A percentile compares a stretch with the other conserved stretches of the same genome.
phyloP scores from a whole-genome alignment of 2,329 filamentous ascomycete species.

The Hypomyces perniciosus region DNA sequence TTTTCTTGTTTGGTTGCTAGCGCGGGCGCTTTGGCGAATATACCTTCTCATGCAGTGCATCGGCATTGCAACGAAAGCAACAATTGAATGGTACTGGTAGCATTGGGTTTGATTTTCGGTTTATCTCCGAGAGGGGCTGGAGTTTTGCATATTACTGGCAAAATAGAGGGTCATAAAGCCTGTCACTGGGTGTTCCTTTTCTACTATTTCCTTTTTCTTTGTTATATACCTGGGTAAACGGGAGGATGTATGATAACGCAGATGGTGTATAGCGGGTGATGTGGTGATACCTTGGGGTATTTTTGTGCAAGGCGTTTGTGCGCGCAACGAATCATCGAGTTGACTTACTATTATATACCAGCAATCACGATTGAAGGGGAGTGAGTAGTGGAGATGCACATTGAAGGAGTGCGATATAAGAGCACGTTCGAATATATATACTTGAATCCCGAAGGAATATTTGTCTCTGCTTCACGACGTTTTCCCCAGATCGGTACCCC shows the following conservation, averaged over 20 bases:
- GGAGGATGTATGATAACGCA: neutral
- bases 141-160: neutral
- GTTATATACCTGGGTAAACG: neutral
- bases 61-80: neutral
- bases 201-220: neutral
- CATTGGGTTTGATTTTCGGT: neutral
- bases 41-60: neutral
- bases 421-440: too few species aligned
- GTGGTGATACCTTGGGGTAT: neutral
- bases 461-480: too few species aligned
- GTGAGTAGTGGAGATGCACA: too few species aligned
- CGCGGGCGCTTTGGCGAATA: slow-evolving; percentile 2
- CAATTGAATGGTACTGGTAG: neutral
- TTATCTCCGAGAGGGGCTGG: neutral
- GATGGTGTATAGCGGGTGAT: neutral
- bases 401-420: too few species aligned
- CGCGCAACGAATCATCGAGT: too few species aligned
- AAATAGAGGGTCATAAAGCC: neutral
- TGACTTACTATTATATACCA: too few species aligned
- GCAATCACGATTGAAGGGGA: too few species aligned
- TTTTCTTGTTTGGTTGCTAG: neutral
- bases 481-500: too few species aligned
- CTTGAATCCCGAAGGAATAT: too few species aligned
- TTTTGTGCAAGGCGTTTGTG: neutral
- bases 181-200: neutral